phyloP scores from a whole-genome alignment of 1,284 basidiomycete species.

The Cryptococcus deneoformans region DNA sequence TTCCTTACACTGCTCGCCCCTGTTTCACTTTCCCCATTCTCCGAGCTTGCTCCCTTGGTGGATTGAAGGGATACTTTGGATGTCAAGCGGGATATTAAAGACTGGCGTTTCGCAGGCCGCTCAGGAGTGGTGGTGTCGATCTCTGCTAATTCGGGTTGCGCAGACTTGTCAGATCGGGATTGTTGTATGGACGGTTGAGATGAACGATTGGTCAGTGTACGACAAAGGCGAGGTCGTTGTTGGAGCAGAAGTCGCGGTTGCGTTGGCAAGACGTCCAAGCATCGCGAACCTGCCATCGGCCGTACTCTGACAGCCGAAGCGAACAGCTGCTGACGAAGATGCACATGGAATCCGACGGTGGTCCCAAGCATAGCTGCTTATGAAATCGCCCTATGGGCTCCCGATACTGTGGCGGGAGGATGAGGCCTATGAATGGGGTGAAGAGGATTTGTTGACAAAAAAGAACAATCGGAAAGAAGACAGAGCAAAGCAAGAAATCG shows the following conservation, averaged over 20 bases:
- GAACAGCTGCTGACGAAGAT: not conserved
- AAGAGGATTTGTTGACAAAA: not conserved
- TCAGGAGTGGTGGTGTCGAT: not conserved
- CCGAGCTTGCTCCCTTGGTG: constrained; percentile 7
- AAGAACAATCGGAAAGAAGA: not conserved
- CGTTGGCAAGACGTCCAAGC: not conserved
- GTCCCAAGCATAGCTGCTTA: not conserved
- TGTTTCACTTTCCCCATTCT: constrained; percentile 11
- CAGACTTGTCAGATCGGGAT: not conserved
- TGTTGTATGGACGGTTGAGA: not conserved
- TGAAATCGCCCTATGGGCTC: not conserved
- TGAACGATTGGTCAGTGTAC: not conserved
- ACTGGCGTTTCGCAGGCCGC: not conserved
- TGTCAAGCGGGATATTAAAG: constrained; percentile 10
- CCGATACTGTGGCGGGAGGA: not conserved
- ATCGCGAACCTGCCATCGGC: not conserved
- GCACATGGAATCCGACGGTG: not conserved
- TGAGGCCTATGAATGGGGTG: not conserved
- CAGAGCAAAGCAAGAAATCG: not conserved
- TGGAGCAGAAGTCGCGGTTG: not conserved
- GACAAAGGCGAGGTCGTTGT: not conserved
- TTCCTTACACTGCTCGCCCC: constrained; percentile 56
- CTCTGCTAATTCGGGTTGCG: not conserved
- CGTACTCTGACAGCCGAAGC: not conserved
- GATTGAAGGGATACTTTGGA: constrained; percentile 11